These are phyloP conservation scores for Eutreptiella sp. DNA, from an alignment of 208 protist species.

Conservation along the genomic window DNA sequence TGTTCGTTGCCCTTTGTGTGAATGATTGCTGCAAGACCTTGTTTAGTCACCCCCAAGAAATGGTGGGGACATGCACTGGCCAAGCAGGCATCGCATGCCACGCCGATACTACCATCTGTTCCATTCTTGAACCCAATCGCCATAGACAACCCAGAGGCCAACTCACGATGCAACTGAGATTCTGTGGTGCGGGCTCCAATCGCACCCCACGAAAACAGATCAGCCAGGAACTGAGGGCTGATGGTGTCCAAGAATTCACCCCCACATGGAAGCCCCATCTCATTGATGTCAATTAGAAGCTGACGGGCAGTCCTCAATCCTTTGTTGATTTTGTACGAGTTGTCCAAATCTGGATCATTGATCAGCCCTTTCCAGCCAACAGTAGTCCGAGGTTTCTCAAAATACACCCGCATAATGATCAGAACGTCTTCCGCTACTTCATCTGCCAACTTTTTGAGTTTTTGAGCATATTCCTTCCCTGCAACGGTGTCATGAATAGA, in stretches of 20 bases:
- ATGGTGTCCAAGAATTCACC: conserved; percentile 66
- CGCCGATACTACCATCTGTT: conserved; percentile 45
- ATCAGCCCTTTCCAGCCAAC: conserved; percentile 68
- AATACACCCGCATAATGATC: conserved; percentile 68
- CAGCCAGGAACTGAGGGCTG: conserved; percentile 59
- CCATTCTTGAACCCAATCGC: conserved; percentile 69
- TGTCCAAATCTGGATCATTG: conserved; percentile 61
- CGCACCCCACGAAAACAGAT: conserved; percentile 53
- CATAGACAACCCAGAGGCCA: conserved; percentile 58
- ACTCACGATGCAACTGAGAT: conserved; percentile 39
- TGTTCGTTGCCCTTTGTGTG: conserved; percentile 49
- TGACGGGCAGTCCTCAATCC: conserved; percentile 35
- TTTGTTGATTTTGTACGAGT: conserved; percentile 42
- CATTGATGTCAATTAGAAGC: conserved; percentile 38
- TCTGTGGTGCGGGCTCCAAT: conserved; percentile 64
- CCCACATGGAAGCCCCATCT: conserved; percentile 48
- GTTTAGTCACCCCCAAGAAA: conserved; percentile 52
- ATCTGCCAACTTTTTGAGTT: conserved; percentile 23
- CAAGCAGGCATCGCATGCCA: conserved; percentile 49
- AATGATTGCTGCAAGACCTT: conserved; percentile 51
- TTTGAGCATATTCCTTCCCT: conserved; percentile 7
- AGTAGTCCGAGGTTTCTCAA: conserved; percentile 66
- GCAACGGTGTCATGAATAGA: conserved; percentile 9
- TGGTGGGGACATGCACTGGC: conserved; percentile 36
- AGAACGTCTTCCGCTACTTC: conserved; percentile 41